phyloP scores from a whole-genome alignment of 2,329 filamentous ascomycete species.

The Alternaria longipes region DNA sequence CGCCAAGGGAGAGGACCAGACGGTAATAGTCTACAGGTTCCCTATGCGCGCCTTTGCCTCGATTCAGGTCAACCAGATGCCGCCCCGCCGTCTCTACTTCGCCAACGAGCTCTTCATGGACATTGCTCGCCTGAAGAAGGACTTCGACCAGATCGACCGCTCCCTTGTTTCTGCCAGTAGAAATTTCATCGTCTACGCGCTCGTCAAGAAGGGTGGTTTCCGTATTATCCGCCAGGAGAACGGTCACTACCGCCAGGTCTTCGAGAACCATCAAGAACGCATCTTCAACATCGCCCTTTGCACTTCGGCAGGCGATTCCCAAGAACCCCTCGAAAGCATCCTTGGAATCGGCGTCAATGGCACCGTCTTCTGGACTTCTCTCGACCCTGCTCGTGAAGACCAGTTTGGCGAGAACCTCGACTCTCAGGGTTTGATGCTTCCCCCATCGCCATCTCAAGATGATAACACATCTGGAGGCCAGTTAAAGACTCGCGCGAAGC shows the following conservation, averaged over 20 bases:
- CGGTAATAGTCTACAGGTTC: conserved; percentile 90
- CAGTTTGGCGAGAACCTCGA: conserved; percentile 82
- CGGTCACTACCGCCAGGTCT: conserved; percentile 89
- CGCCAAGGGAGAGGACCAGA: conserved; percentile 72
- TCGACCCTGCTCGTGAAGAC: conserved; percentile 56
- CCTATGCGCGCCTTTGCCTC: conserved; percentile 96
- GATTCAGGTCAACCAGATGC: conserved; percentile 73
- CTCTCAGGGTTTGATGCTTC: conserved; percentile 86
- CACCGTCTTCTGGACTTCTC: conserved; percentile 93
- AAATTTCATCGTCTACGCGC: conserved; percentile 92
- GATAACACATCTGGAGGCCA: conserved; percentile 91
- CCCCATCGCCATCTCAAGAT: conserved; percentile 84
- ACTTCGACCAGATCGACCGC: conserved; percentile 96
- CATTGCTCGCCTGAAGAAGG: conserved; percentile 94
- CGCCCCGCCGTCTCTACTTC: conserved; percentile 68
- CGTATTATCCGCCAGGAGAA: conserved; percentile 94
- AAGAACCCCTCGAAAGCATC: conserved; percentile 69
- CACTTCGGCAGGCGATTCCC: conserved; percentile 64
- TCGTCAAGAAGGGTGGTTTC: conserved; percentile 91
- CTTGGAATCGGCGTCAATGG: conserved; percentile 94
- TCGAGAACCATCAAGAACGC: conserved; percentile 89
- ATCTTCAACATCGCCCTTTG: conserved; percentile 94
- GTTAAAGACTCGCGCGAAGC: conserved; percentile 92
- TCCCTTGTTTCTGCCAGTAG: conserved; percentile 89
- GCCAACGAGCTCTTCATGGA: conserved; percentile 86